Conservation (phyloP, 1,284 basidiomycete species). For the Cryptococcus sp. region DNA sequence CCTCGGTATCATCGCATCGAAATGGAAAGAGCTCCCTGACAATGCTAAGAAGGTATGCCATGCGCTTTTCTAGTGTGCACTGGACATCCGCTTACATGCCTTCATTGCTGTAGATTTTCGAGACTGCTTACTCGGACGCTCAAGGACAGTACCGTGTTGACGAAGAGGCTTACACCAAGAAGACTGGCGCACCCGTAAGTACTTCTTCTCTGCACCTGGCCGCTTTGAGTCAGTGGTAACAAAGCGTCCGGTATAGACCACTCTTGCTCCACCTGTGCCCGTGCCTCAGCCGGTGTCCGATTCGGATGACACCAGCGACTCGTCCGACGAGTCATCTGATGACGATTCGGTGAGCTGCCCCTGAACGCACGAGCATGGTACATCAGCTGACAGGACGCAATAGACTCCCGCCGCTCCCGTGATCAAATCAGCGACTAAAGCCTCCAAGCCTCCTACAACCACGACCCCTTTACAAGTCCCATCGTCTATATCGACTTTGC, state of each 20-base stretch:
- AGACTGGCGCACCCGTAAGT: not conserved
- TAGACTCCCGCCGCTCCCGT: not conserved
- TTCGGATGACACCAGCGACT: conserved; percentile 7
- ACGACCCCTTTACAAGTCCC: conserved; percentile 12
- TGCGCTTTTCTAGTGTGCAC: not conserved
- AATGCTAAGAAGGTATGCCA: conserved; percentile 70
- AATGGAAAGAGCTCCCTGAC: conserved; percentile 70
- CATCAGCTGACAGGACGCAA: too few species aligned
- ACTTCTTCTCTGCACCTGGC: not conserved
- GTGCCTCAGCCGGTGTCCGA: not conserved
- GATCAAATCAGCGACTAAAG: not conserved
- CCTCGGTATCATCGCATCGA: conserved; percentile 68
- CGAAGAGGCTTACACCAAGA: conserved; percentile 33
- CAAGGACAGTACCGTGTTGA: conserved; percentile 28
- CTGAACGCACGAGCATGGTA: not conserved
- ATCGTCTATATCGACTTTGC: conserved; percentile 8
- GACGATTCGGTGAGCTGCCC: conserved; percentile 15
- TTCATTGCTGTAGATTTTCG: conserved; percentile 24
- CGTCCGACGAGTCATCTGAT: conserved; percentile 17
- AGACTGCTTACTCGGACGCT: conserved; percentile 32
- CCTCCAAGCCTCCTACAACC: not conserved
- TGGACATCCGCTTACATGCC: not conserved
- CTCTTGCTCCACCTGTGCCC: not conserved
- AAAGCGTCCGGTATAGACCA: conserved; percentile 2
- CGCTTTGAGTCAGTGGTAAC: not conserved